Evolutionary conservation across 257 asterid genomes (phyloP), one percentile per base, ranked within the genome.

Genomic region (Ilex asprella): DNA sequence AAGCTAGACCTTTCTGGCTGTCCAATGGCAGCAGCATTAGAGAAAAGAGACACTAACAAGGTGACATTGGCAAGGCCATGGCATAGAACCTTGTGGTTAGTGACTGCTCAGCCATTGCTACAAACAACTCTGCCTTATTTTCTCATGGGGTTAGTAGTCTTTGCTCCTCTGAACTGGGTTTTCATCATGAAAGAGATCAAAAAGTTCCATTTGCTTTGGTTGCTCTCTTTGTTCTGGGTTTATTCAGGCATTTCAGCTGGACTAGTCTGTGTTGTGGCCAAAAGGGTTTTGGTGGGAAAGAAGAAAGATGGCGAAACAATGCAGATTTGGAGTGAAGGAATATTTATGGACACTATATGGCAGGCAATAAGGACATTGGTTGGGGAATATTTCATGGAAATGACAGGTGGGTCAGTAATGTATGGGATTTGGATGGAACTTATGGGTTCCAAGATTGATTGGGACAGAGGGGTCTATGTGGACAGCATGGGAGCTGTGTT

Each of bases 281-380:
- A 86, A 78, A 83, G 91, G 95, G 53, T 81, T 70, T 76, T 86
- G 5, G 95, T 81, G 0, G 95, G 95, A 31, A 58, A 70, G 21
- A 86, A 77, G 77, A 64, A 49, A 47, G 74, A 74, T 0, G 84
- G 86, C 12, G 57, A 68, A 65, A 60, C 65, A 5, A 81, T 78
- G 65, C 73, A 72, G 7, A 84, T 82, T 12, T 84, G 89, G 92
- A 82, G 89, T 49, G 7, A 7, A 16, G 64, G 84, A 51, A 84
- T 75, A 59, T 84, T 81, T 75, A 76, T 73, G 89, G 92, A 86
- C 67, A 82, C 95, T 9, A 67, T 62, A 14, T 82, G 91, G 89
- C 85, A 82, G 56, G 87, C 92, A 12, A 73, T 78, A 75, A 84
- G 80, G 71, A 82, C 83, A 56, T 30, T 73, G 31, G 70, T 65